Base-by-base conservation (phyloP, 768 basidiomycete species). In the Hygrocybe punicea region DNA sequence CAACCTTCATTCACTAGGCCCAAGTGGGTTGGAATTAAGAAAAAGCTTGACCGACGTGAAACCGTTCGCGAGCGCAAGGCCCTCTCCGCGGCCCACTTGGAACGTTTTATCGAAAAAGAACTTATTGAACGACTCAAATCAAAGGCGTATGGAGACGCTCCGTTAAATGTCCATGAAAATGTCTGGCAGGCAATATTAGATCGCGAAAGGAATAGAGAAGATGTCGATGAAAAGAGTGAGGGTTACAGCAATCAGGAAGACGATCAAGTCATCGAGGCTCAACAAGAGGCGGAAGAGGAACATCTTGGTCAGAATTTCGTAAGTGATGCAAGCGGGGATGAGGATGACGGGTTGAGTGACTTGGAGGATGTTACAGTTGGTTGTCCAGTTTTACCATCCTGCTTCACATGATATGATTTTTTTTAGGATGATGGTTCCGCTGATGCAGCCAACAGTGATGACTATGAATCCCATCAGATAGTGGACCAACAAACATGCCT, bases 131-230 rank as follows among this genome's bases (percentile, higher is more conserved):
- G 97, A 16, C 81, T 99, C 17, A 94, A 95, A 76, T 88, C 88
- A 53, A 97, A 97, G 72, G 95, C 96, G 16, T 98, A 99, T 67
- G 96, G 97, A 42, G 96, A 98, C 66, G 89, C 91, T 34, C 97
- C 97, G 11, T 81, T 99, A 44, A 98, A 99, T 71, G 95, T 99
- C 57, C 98, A 99, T 72, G 97, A 99, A 74, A 86, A 79, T 40
- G 94, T 98, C 8, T 98, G 97, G 97, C 84, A 86, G 61, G 86
- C 91, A 2, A 87, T 99, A 52, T 76, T 98, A 40, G 92, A 97
- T 66, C 80, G 85, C 47, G 93, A 97, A 64, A 73, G 80, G 49
- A 78, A 78, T 49, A 81, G 77, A 47, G 74, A 82, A 47, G 78
- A 79, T 14, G 79, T 71, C 66, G 76, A 81, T 51, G 17, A 47